A percentile compares a stretch with the other conserved stretches of the same genome.
phyloP scores from a whole-genome alignment of 2,329 filamentous ascomycete genomes.

The Colletotrichum horii region DNA sequence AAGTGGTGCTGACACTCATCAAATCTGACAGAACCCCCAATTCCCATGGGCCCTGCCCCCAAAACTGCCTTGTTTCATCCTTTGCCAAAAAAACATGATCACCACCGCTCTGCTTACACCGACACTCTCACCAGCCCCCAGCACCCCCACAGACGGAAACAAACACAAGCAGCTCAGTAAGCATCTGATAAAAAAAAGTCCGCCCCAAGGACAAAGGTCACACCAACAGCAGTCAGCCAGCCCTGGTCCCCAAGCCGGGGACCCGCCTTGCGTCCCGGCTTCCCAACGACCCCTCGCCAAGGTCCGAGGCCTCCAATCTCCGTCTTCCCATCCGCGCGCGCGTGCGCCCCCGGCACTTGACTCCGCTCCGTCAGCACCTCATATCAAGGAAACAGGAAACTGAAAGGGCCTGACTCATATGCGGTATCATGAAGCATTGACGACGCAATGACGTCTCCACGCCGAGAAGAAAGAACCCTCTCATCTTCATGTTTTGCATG shows the following conservation, averaged over 20 bases:
- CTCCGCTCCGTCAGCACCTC: background rate
- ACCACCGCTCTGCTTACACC: background rate
- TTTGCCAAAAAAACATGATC: background rate
- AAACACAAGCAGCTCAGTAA: background rate
- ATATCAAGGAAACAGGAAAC: background rate
- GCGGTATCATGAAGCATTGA: background rate
- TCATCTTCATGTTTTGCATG: background rate
- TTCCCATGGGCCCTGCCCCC: background rate
- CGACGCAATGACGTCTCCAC: background rate
- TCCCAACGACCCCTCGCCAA: background rate
- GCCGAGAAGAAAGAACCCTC: background rate
- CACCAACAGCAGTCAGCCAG: background rate
- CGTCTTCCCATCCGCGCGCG: background rate
- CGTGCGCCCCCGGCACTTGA: background rate
- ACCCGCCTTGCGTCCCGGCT: background rate
- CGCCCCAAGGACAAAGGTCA: background rate
- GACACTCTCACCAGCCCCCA: background rate
- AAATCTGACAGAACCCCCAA: rapidly evolving
- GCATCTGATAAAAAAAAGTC: background rate
- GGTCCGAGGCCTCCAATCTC: background rate
- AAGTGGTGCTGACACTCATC: background rate
- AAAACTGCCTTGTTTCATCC: background rate
- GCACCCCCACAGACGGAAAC: background rate
- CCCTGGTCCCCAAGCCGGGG: background rate
- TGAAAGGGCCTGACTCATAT: background rate